These are phyloP conservation scores for Fusarium setosum DNA, from an alignment of 2,329 filamentous ascomycete species.

Conservation along the genomic window DNA sequence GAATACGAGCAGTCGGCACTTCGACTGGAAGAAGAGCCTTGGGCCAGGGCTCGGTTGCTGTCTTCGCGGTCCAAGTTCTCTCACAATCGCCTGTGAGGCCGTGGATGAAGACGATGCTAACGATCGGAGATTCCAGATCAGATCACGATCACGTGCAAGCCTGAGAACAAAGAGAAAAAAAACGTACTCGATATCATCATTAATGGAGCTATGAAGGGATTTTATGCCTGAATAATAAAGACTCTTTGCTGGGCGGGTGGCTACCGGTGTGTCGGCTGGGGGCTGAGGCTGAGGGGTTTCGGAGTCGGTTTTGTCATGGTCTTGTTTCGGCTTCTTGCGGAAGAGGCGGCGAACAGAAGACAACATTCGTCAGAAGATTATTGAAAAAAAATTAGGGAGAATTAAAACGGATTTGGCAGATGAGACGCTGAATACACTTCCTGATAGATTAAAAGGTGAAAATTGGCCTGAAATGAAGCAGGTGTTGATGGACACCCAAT, in stretches of 20 bases:
- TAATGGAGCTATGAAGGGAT: not conserved
- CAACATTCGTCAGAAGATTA: too few species aligned
- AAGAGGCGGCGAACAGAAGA: conserved; percentile 6
- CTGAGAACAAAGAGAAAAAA: rapidly evolving
- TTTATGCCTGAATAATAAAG: conserved; percentile 14
- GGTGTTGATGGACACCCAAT: too few species aligned
- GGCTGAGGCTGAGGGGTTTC: not conserved
- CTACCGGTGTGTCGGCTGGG: rapidly evolving
- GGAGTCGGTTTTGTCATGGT: not conserved
- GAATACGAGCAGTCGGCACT: conserved; percentile 14
- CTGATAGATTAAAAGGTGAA: too few species aligned
- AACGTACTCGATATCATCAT: conserved; percentile 6
- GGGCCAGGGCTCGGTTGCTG: conserved; percentile 1
- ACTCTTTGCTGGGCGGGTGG: not conserved
- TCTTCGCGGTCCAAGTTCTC: conserved; percentile 23
- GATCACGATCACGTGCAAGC: not conserved
- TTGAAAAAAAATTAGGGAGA: too few species aligned
- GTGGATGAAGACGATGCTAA: conserved; percentile 31
- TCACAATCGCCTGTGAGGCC: conserved; percentile 26
- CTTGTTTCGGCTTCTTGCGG: not conserved
- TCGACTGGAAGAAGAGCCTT: conserved; percentile 11
- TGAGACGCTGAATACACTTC: too few species aligned
- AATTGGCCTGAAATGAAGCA: too few species aligned
- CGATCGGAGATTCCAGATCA: not conserved
- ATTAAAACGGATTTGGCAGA: too few species aligned